Conservation (phyloP, 2,329 filamentous ascomycete species). For the Ophiocordyceps camponoti-rufipedis region DNA sequence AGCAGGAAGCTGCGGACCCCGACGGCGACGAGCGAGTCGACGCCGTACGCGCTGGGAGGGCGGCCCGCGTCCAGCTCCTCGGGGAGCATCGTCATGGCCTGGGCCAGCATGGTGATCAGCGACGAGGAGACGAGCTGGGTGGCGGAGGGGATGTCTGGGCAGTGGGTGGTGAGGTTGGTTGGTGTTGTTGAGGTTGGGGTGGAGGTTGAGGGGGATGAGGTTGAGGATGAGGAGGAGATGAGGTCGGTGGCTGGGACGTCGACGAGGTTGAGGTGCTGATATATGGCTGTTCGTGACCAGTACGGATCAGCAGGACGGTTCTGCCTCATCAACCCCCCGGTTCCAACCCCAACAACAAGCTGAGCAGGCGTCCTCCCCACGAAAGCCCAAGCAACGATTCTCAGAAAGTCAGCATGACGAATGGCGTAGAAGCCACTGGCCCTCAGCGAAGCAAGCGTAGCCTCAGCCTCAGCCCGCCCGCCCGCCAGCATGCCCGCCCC, state of each 20-base stretch:
- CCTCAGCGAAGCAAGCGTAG: constrained; percentile 26
- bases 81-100: constrained; percentile 24
- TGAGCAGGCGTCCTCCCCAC: constrained; percentile 22
- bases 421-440: constrained; percentile 36
- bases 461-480: constrained; percentile 17
- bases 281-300: constrained; percentile 31
- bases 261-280: constrained; percentile 26
- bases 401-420: constrained; percentile 29
- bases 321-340: constrained; percentile 32
- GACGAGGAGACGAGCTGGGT: constrained; percentile 16
- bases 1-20: constrained; percentile 32
- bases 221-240: background rate
- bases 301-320: constrained; percentile 34
- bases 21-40: constrained; percentile 35
- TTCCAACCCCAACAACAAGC: constrained; percentile 33
- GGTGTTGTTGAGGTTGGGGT: constrained; percentile 6
- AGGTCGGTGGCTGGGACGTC: constrained; percentile 21
- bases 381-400: constrained; percentile 27
- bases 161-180: constrained; percentile 10
- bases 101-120: constrained; percentile 21
- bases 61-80: constrained; percentile 24
- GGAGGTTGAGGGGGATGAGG: constrained; percentile 1
- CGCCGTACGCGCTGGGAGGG: constrained; percentile 25
- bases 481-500: constrained; percentile 34
- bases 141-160: constrained; percentile 11